Conservation (phyloP, 2,329 filamentous ascomycete species). For the Botryotinia narcissicola region DNA sequence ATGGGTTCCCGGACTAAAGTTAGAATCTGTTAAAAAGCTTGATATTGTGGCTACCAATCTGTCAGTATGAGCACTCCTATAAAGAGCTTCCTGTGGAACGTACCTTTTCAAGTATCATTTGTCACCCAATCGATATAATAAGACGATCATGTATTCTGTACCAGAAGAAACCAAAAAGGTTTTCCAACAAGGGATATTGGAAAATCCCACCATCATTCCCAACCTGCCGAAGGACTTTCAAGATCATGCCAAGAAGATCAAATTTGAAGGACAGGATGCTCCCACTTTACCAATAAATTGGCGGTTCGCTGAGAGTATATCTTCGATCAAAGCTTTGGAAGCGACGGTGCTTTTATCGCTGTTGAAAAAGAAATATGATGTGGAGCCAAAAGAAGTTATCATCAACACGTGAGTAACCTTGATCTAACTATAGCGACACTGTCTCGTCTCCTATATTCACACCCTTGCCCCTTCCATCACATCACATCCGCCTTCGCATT, state of each 20-base stretch:
- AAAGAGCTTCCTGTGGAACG: background rate
- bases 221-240: background rate
- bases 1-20: background rate
- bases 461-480: background rate
- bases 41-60: background rate
- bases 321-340: conserved; percentile 49
- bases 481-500: conserved; percentile 40
- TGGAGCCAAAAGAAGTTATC: conserved; percentile 41
- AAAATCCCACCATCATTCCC: conserved; percentile 1
- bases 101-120: background rate
- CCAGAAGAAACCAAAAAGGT: conserved; percentile 1
- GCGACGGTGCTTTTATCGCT: conserved; percentile 47
- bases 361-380: conserved; percentile 46
- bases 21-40: background rate
- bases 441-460: background rate
- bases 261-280: conserved; percentile 44
- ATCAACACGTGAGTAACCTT: conserved; percentile 46
- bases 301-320: conserved; percentile 54
- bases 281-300: conserved; percentile 54
- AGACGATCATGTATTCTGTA: conserved; percentile 13
- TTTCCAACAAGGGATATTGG: background rate
- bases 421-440: background rate
- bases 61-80: background rate
- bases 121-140: background rate
- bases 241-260: conserved; percentile 29